These are phyloP conservation scores for Alternaria sp. DNA, from an alignment of 2,329 filamentous ascomycete species.

Conservation along the genomic window DNA sequence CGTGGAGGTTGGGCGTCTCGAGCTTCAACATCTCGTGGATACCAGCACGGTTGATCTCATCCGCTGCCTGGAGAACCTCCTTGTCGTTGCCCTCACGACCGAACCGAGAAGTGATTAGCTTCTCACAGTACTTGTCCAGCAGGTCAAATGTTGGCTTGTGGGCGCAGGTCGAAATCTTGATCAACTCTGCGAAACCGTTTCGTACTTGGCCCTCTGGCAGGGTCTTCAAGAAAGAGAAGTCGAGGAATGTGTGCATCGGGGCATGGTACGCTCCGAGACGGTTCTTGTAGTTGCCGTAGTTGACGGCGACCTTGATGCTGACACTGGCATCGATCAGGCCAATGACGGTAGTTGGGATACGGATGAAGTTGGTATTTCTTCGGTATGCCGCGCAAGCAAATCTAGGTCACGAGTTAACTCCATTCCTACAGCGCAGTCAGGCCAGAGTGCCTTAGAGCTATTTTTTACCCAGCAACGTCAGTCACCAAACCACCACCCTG, in stretches of 20 bases:
- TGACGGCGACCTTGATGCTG: slow-evolving; percentile 79
- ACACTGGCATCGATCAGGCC: slow-evolving; percentile 78
- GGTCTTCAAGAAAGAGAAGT: slow-evolving; percentile 74
- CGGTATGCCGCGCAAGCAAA: slow-evolving; percentile 73
- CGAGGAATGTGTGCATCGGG: slow-evolving; percentile 73
- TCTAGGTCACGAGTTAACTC: slow-evolving; percentile 33
- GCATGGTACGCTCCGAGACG: slow-evolving; percentile 75
- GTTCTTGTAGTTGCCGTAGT: slow-evolving; percentile 80
- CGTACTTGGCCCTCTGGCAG: slow-evolving; percentile 72
- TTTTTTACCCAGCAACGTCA: slow-evolving; percentile 69
- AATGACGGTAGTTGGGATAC: slow-evolving; percentile 76
- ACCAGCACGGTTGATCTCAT: slow-evolving; percentile 71
- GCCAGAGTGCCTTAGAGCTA: slow-evolving; percentile 59
- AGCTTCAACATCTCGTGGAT: slow-evolving; percentile 77
- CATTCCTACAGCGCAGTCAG: slow-evolving; percentile 33
- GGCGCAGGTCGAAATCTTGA: slow-evolving; percentile 77
- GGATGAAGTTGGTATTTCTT: slow-evolving; percentile 75
- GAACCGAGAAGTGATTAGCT: slow-evolving; percentile 69
- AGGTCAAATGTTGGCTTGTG: slow-evolving; percentile 70
- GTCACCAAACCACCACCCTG: slow-evolving; percentile 51
- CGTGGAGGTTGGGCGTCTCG: slow-evolving; percentile 75
- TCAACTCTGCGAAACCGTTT: slow-evolving; percentile 76
- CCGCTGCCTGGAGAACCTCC: slow-evolving; percentile 67
- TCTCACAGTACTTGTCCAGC: slow-evolving; percentile 72
- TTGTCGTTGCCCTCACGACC: slow-evolving; percentile 65